Evolutionary conservation across 2,329 filamentous ascomycete genomes (phyloP).

Genomic region (Monilinia vaccinii-corymbosi): DNA sequence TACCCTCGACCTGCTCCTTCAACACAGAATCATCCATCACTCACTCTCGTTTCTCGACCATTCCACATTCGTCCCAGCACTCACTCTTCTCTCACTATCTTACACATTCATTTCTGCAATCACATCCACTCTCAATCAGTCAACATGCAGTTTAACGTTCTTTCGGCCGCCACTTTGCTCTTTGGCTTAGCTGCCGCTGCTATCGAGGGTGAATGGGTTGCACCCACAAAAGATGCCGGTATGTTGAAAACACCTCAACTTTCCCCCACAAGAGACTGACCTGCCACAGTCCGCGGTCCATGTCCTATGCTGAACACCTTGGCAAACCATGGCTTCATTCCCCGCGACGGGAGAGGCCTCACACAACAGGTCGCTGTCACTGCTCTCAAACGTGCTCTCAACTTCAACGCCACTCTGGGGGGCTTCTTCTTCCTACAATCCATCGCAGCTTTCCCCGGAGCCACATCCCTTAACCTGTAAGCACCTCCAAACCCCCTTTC

Average conservation of each 20-base stretch:
- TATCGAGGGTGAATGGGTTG: background rate
- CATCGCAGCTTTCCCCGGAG: constrained; percentile 32
- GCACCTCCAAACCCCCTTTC: background rate
- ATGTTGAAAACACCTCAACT: background rate
- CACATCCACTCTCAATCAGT: background rate
- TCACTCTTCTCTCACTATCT: too few species aligned
- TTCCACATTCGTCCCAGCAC: background rate
- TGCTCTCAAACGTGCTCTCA: constrained; percentile 34
- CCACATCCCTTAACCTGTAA: constrained; percentile 25
- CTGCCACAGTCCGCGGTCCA: constrained; percentile 24
- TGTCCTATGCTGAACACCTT: constrained; percentile 38
- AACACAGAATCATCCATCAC: background rate
- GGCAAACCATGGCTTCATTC: constrained; percentile 37
- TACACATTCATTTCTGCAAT: too few species aligned
- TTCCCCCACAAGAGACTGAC: background rate
- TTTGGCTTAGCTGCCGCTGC: background rate
- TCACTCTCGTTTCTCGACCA: background rate
- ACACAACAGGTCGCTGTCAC: constrained; percentile 29
- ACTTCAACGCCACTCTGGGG: constrained; percentile 35
- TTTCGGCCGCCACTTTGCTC: background rate
- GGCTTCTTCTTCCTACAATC: constrained; percentile 36
- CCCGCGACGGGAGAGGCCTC: constrained; percentile 33
- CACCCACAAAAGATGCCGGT: background rate
- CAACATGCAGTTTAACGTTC: background rate
- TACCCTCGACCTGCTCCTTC: background rate